These are phyloP conservation scores for Fusarium humuli DNA, from an alignment of 2,329 filamentous ascomycete genomes.

Conservation along the genomic window DNA sequence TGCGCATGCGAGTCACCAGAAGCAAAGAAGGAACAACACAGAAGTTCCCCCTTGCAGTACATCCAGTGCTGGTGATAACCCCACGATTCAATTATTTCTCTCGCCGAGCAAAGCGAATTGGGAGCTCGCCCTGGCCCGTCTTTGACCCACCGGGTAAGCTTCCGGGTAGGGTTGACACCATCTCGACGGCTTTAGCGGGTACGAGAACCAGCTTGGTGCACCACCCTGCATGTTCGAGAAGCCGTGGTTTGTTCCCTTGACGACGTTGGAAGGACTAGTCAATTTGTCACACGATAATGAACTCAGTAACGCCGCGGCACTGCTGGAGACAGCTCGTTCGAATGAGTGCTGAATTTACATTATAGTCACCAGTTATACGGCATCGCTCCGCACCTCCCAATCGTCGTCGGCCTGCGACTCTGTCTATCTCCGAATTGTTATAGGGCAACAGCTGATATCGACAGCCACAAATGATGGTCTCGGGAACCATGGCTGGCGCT, in stretches of 20 bases:
- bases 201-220: neutral
- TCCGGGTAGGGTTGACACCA: neutral
- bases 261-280: no score
- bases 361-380: no score
- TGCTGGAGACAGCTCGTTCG: no score
- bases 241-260: neutral
- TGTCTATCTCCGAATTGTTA: no score
- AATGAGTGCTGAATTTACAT: no score
- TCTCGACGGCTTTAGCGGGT: neutral
- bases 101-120: neutral
- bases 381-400: no score
- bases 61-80: neutral
- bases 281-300: no score
- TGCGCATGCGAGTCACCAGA: neutral
- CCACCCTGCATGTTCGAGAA: neutral
- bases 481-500: no score
- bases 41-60: neutral
- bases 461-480: no score
- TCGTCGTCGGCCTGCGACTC: no score
- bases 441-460: no score
- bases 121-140: neutral
- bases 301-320: no score
- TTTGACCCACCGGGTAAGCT: neutral
- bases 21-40: neutral
- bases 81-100: neutral